A percentile compares a stretch with the other conserved stretches of the same genome.
Conservation (phyloP, 2,329 filamentous ascomycete species). For the Teratosphaeria nubilosa region DNA sequence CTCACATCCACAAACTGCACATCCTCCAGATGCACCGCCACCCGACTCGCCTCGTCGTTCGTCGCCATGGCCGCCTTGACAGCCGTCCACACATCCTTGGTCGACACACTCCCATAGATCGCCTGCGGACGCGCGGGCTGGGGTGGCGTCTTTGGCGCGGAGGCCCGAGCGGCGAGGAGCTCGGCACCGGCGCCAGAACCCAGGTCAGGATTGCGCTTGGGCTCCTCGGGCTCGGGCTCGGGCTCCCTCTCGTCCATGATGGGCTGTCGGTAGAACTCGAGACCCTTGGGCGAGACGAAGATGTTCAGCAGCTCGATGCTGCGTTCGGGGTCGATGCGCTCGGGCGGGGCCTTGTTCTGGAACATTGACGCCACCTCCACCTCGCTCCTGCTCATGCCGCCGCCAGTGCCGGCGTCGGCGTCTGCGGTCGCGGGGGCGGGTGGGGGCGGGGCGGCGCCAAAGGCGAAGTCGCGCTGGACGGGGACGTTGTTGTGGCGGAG, state of each 20-base stretch:
- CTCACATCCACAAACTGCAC: conserved; percentile 37
- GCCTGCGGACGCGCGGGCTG: conserved; percentile 16
- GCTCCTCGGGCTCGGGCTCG: conserved; percentile 1
- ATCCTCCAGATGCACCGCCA: conserved; percentile 41
- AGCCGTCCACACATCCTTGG: conserved; percentile 39
- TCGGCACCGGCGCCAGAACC: conserved; percentile 19
- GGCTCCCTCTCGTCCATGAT: conserved; percentile 28
- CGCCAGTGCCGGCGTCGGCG: neutral
- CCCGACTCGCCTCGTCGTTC: conserved; percentile 41
- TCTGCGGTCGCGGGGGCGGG: neutral
- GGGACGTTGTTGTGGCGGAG: conserved; percentile 35
- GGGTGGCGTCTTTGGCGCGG: conserved; percentile 5
- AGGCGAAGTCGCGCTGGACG: conserved; percentile 39
- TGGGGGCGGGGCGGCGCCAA: conserved; percentile 8
- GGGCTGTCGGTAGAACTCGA: conserved; percentile 40
- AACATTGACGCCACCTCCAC: conserved; percentile 10
- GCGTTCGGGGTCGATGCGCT: conserved; percentile 32
- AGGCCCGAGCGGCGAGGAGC: conserved; percentile 17
- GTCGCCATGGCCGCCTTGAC: conserved; percentile 40
- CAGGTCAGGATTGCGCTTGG: conserved; percentile 2
- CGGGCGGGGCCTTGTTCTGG: conserved; percentile 22
- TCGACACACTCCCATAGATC: conserved; percentile 48
- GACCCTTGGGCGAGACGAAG: conserved; percentile 33
- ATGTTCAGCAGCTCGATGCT: conserved; percentile 39
- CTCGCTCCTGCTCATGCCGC: conserved; percentile 3